Conservation (phyloP, 305 asterid species). For the Petunia hybrid region DNA sequence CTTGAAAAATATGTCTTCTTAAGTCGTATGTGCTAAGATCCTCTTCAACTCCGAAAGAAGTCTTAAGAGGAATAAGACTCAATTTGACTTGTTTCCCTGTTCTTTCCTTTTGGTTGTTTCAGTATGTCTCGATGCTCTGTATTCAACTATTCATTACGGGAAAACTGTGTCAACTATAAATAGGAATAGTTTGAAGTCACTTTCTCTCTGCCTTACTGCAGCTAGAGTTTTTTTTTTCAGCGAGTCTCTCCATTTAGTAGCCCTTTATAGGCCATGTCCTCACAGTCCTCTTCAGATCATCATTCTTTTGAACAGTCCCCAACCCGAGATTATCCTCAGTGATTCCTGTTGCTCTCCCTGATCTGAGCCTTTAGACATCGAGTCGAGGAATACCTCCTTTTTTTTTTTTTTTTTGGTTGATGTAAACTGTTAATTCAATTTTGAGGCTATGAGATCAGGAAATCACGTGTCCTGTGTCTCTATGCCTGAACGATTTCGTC, state of each 20-base stretch:
- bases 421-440: not conserved
- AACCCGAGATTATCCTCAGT: conserved; percentile 6
- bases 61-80: conserved; percentile 7
- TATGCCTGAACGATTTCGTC: not conserved
- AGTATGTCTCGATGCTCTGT: not conserved
- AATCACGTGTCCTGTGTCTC: not conserved
- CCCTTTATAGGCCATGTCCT: conserved; percentile 13
- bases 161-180: conserved; percentile 12
- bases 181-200: conserved; percentile 21
- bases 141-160: conserved; percentile 1
- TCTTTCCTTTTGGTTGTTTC: conserved; percentile 21
- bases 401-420: not conserved
- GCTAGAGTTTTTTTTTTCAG: not conserved
- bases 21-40: conserved; percentile 10
- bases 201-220: conserved; percentile 5
- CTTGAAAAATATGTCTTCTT: not conserved
- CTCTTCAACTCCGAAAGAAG: not conserved
- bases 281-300: not conserved
- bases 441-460: conserved; percentile 5
- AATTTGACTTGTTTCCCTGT: conserved; percentile 12
- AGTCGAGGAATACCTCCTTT: conserved; percentile 4
- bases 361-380: not conserved
- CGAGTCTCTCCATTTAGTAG: not conserved
- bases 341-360: conserved; percentile 9
- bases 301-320: not conserved